Evolutionary conservation across 169 alveolate species (phyloP).

Genomic region (Cryptosporidium andersoni): DNA sequence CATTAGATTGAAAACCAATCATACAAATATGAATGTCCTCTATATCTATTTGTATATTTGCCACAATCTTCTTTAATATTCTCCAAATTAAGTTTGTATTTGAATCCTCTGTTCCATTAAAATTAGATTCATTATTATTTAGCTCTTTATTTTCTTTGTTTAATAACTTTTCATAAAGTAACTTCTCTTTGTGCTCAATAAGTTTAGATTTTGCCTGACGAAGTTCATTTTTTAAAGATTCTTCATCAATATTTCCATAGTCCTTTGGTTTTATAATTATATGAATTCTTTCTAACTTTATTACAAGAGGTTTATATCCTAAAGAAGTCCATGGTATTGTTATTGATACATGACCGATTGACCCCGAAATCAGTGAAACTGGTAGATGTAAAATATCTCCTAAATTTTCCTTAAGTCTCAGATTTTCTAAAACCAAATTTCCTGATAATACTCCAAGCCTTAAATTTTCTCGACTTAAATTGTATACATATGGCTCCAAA

Average conservation of each 20-base stretch:
- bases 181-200: constrained; percentile 37
- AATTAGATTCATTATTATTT: constrained; percentile 23
- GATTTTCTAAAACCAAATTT: constrained; percentile 49
- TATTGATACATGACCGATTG: constrained; percentile 64
- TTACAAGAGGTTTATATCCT: constrained; percentile 62
- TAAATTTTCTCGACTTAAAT: constrained; percentile 63
- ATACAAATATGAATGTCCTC: constrained; percentile 62
- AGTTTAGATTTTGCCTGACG: constrained; percentile 50
- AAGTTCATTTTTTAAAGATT: constrained; percentile 40
- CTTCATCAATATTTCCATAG: constrained; percentile 62
- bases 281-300: constrained; percentile 45
- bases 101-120: too few relatives aligned
- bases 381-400: constrained; percentile 67
- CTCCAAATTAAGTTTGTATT: constrained; percentile 62
- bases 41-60: constrained; percentile 53
- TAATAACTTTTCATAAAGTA: constrained; percentile 39
- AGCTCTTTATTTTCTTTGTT: constrained; percentile 37
- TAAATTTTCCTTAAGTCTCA: constrained; percentile 47
- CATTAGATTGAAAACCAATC: constrained; percentile 65
- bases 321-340: constrained; percentile 70
- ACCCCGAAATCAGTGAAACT: constrained; percentile 39
- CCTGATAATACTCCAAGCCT: constrained; percentile 68
- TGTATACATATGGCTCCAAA: constrained; percentile 69
- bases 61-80: constrained; percentile 60
- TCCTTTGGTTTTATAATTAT: constrained; percentile 55